Conservation (phyloP, 805 yeast species). For the Starmerella powellii region DNA sequence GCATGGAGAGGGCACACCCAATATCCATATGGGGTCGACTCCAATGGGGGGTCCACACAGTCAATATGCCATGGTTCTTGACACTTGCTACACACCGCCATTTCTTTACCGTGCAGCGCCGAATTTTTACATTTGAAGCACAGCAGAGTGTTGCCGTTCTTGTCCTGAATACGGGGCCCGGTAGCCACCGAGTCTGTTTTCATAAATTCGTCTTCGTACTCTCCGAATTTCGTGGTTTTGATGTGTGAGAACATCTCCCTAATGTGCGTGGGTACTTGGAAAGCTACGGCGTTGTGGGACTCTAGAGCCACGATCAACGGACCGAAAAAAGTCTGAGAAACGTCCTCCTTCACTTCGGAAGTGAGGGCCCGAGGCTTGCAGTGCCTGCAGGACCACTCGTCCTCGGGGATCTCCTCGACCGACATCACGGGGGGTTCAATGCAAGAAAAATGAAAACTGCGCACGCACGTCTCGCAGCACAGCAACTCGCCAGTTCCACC, state of each 20-base stretch:
- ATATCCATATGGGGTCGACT: constrained; percentile 15
- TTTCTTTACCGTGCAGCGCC: constrained; percentile 52
- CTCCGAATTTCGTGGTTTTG: constrained; percentile 52
- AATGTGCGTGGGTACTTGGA: constrained; percentile 53
- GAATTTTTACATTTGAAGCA: constrained; percentile 71
- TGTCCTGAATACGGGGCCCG: constrained; percentile 40
- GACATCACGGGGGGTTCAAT: constrained; percentile 77
- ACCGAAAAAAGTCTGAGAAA: constrained; percentile 35
- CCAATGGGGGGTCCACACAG: constrained; percentile 19
- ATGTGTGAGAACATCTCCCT: constrained; percentile 67
- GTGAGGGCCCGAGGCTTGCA: constrained; percentile 34
- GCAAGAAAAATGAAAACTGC: constrained; percentile 83
- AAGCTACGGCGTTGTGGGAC: constrained; percentile 52
- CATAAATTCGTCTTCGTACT: constrained; percentile 45
- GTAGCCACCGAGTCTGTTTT: constrained; percentile 8
- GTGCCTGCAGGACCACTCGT: constrained; percentile 80
- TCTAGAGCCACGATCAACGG: constrained; percentile 49
- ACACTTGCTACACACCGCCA: constrained; percentile 92
- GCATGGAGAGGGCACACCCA: constrained; percentile 22
- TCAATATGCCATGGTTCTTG: constrained; percentile 29
- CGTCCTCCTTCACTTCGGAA: background rate
- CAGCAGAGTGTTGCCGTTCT: constrained; percentile 51
- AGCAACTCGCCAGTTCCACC: constrained; percentile 79
- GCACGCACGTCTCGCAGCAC: constrained; percentile 90
- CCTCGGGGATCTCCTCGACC: constrained; percentile 42